Evolutionary conservation across 1,139 yeast species (phyloP).

Genomic region (Arxiozyma slooffiae): DNA sequence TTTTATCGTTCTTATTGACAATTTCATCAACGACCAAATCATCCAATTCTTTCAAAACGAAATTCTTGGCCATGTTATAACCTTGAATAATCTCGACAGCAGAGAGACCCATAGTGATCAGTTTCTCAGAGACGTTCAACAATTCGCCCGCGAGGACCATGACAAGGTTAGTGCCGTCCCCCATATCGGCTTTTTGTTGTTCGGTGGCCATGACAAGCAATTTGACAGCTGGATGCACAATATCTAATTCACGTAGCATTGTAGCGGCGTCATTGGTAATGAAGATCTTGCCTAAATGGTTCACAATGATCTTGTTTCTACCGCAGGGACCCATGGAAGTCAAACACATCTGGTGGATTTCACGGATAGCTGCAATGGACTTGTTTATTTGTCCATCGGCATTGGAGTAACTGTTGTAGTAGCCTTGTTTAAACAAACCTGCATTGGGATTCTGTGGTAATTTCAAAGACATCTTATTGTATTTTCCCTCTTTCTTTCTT

Average conservation of each 20-base stretch:
- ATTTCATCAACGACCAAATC: conserved; percentile 54
- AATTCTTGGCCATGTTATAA: conserved; percentile 70
- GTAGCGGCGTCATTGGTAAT: conserved; percentile 97
- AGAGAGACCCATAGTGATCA: conserved; percentile 74
- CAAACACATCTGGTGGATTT: conserved; percentile 80
- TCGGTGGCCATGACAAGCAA: conserved; percentile 91
- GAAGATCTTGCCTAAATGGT: conserved; percentile 70
- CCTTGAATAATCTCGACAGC: conserved; percentile 90
- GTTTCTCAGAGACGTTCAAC: conserved; percentile 70
- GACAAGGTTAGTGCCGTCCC: conserved; percentile 66
- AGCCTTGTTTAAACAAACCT: conserved; percentile 94
- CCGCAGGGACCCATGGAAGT: conserved; percentile 98
- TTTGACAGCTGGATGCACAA: conserved; percentile 96
- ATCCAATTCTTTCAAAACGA: conserved; percentile 60
- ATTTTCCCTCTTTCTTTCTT: too few species aligned
- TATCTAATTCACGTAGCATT: conserved; percentile 83
- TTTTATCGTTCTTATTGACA: conserved; percentile 44
- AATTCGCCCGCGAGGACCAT: conserved; percentile 84
- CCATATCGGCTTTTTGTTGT: conserved; percentile 90
- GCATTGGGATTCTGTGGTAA: conserved; percentile 90
- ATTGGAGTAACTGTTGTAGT: conserved; percentile 79
- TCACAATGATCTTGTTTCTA: conserved; percentile 88
- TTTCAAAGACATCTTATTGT: conserved; percentile 81
- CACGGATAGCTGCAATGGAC: conserved; percentile 89
- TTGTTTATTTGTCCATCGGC: conserved; percentile 92